phyloP scores from a whole-genome alignment of 352 stramenopile species.

The Peronospora belbahrii region DNA sequence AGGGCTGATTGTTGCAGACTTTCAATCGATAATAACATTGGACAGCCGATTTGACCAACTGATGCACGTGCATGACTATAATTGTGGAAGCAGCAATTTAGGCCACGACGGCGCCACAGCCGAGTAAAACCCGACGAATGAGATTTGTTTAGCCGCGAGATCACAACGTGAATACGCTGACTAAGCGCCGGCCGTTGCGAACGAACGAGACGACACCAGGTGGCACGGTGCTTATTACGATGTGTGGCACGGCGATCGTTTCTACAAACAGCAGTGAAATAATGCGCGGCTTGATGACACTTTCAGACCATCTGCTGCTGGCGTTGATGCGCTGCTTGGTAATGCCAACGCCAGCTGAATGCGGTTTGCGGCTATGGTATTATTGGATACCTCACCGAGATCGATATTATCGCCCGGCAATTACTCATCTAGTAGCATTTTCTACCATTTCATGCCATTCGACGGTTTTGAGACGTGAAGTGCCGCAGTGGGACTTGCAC shows the following conservation, averaged over 20 bases:
- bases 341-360: constrained; percentile 4
- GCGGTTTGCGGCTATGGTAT: too few relatives aligned
- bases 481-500: constrained; percentile 6
- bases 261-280: not conserved
- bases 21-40: too few relatives aligned
- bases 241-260: constrained; percentile 3
- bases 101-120: too few relatives aligned
- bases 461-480: constrained; percentile 12
- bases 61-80: too few relatives aligned
- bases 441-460: constrained; percentile 1
- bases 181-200: constrained; percentile 2
- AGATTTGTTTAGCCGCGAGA: too few relatives aligned
- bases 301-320: constrained; percentile 11
- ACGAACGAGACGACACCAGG: constrained; percentile 5
- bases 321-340: constrained; percentile 4
- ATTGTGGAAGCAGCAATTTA: too few relatives aligned
- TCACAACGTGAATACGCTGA: constrained; percentile 2
- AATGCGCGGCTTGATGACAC: constrained; percentile 12
- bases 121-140: too few relatives aligned
- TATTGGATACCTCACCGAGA: constrained; percentile 12
- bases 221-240: constrained; percentile 1
- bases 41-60: too few relatives aligned
- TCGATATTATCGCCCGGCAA: not conserved
- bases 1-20: too few relatives aligned
- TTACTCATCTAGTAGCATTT: not conserved